Conservation (phyloP, 2,329 filamentous ascomycete genomes). For the Bipolaris oryzae region DNA sequence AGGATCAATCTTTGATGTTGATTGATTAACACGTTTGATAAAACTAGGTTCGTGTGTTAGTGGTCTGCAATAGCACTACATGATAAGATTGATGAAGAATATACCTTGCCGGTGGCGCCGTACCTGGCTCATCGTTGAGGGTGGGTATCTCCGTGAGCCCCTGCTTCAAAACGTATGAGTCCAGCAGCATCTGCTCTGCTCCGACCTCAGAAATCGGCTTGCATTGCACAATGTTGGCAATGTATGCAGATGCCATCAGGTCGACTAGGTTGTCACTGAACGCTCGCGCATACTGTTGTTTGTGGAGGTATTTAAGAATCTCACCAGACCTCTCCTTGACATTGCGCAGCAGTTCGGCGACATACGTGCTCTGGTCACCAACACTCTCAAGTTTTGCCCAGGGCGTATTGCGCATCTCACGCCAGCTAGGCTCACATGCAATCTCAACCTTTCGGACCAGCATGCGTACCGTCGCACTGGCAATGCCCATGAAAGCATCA, state of each 20-base stretch:
- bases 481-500: conserved; percentile 93
- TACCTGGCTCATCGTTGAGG: conserved; percentile 61
- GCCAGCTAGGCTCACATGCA: conserved; percentile 85
- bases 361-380: conserved; percentile 91
- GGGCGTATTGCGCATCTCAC: conserved; percentile 95
- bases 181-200: conserved; percentile 96
- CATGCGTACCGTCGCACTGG: conserved; percentile 81
- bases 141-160: conserved; percentile 74
- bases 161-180: conserved; percentile 89
- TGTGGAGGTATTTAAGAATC: conserved; percentile 77
- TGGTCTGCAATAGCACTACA: not conserved
- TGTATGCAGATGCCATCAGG: conserved; percentile 76
- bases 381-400: conserved; percentile 95
- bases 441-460: conserved; percentile 84
- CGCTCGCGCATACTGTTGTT: conserved; percentile 90
- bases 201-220: conserved; percentile 91
- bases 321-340: conserved; percentile 75
- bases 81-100: conserved; percentile 15
- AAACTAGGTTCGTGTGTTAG: conserved; percentile 61
- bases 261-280: conserved; percentile 98
- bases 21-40: conserved; percentile 81
- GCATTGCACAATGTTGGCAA: conserved; percentile 84
- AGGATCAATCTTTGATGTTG: conserved; percentile 85
- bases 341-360: conserved; percentile 76
- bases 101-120: conserved; percentile 61